Base-by-base conservation (phyloP, 495 filamentous ascomycete genomes). In the Cercophora sp. region DNA sequence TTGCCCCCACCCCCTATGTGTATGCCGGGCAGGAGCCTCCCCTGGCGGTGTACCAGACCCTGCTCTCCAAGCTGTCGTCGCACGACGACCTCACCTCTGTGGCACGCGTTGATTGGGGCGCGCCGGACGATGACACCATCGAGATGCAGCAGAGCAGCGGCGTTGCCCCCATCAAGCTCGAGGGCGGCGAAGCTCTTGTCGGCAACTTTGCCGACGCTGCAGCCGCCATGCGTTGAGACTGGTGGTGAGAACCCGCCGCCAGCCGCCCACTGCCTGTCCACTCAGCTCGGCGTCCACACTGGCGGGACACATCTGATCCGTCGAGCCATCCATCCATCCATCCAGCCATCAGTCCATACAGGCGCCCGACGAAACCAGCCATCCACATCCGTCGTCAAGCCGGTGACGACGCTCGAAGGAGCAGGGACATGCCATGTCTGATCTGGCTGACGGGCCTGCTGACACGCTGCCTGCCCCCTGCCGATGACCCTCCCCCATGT, bases 131-230 rank as follows among this genome's bases (percentile, higher is more conserved):
- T 26, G 70, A 77, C 47, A 67, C 60, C 47, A 64, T 68, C 35
- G 73, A 75, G 51, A 55, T 74, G 62, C 69, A 71, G 58, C 69
- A 60, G 36, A 65, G 63, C 29, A 32, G 29, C 29, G 13, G 29
- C 39, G 51, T 66, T 8, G 50, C 48, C 13, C 57, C 72, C 50
- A 66, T 76, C 57, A 75, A 76, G 63, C 58, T 68, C 16, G 71
- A 72, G 29, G 69, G 70, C 41, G 67, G 67, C 40, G 73, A 70
- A 19, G 61, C 64, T 19, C 67, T 78, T 10, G 70, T 78, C 36
- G 75, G 75, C 24, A 76, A 75, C 51, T 78, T 78, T 62, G 70
- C 74, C 55, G 75, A 77, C 56, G 74, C 73, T 31, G 72, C 69
- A 18, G 66, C 67, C 11, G 69, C 66, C 35, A 68, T 72, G 59